Conservation (phyloP, 179 eudicot genomes). For the Camellia oleifera region DNA sequence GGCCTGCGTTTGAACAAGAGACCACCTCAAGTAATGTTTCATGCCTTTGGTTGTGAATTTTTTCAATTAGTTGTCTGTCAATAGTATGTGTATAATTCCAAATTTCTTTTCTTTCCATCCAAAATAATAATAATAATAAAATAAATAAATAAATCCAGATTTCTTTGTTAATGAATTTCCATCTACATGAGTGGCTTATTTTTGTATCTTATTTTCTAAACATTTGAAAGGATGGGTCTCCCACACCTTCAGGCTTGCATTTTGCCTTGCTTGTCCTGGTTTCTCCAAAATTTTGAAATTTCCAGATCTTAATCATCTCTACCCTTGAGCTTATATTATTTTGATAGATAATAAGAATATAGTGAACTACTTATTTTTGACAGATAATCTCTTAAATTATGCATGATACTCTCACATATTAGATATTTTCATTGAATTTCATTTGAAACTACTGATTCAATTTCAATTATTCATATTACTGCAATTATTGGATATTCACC, state of each 20-base stretch:
- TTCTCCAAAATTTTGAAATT: not conserved
- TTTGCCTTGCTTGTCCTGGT: not conserved
- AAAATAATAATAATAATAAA: not conserved
- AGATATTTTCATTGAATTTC: not conserved
- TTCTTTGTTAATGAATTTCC: not conserved
- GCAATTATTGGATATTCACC: not conserved
- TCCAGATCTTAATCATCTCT: not conserved
- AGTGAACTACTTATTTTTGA: not conserved
- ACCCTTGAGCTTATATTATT: not conserved
- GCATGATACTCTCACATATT: not conserved
- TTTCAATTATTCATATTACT: not conserved
- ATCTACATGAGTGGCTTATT: not conserved
- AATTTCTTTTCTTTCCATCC: not conserved
- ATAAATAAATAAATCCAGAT: not conserved
- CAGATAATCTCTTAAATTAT: not conserved
- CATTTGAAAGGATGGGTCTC: not conserved
- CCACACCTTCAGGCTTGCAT: not conserved
- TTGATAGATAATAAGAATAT: not conserved
- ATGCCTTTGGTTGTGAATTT: not conserved
- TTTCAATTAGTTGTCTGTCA: not conserved
- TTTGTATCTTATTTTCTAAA: not conserved
- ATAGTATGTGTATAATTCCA: not conserved
- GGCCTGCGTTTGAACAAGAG: conserved; percentile 94
- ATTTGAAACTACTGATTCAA: not conserved
- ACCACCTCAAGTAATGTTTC: conserved; percentile 85